phyloP scores from a whole-genome alignment of 306 rosid species.

The Arachis hypogaea region DNA sequence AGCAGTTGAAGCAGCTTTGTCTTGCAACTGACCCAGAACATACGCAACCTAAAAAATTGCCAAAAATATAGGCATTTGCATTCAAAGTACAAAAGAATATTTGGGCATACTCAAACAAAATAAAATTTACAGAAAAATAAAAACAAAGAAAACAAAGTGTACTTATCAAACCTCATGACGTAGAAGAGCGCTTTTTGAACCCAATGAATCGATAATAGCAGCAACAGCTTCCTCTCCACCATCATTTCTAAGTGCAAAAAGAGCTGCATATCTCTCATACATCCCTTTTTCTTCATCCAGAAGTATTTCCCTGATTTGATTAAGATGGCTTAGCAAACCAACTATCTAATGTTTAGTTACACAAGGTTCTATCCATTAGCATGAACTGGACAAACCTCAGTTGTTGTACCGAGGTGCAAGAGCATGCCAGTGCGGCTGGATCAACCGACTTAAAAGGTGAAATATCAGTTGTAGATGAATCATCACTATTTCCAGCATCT shows the following conservation, averaged over 20 bases:
- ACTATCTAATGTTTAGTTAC: background rate
- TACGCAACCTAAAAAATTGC: slow-evolving; percentile 76
- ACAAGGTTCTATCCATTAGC: background rate
- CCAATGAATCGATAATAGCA: slow-evolving; percentile 77
- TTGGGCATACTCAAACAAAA: background rate
- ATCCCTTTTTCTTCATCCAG: slow-evolving; percentile 79
- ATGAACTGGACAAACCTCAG: slow-evolving; percentile 62
- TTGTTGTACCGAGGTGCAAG: slow-evolving; percentile 63
- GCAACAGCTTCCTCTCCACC: slow-evolving; percentile 80
- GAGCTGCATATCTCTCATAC: slow-evolving; percentile 89
- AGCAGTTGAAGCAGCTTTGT: slow-evolving; percentile 85
- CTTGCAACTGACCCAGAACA: slow-evolving; percentile 95
- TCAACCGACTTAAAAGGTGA: slow-evolving; percentile 95
- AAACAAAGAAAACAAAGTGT: background rate
- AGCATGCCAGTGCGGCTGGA: slow-evolving; percentile 82
- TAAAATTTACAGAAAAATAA: background rate
- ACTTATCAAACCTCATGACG: slow-evolving; percentile 76
- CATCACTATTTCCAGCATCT: slow-evolving; percentile 40
- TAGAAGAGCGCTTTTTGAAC: slow-evolving; percentile 81
- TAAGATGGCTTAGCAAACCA: slow-evolving; percentile 41
- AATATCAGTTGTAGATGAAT: slow-evolving; percentile 39
- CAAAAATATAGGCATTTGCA: slow-evolving; percentile 24
- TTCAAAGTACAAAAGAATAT: background rate
- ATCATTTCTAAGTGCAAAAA: slow-evolving; percentile 85
- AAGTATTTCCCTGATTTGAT: slow-evolving; percentile 66